A percentile compares a stretch with the other conserved stretches of the same genome.
Evolutionary conservation across 164 flowering plant genomes (phyloP).

Genomic region (Liquidambar formosana): DNA sequence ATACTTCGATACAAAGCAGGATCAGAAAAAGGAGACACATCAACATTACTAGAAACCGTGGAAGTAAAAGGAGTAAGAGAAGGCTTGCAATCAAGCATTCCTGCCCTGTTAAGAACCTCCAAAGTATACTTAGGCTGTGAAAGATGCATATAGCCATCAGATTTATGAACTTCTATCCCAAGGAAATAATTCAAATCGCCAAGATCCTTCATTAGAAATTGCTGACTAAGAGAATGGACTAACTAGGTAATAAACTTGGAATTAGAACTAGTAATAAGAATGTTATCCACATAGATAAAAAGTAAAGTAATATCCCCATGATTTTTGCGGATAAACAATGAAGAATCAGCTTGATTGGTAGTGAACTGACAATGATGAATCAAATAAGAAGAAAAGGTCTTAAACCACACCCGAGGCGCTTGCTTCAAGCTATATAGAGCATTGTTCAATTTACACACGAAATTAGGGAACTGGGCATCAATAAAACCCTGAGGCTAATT

Average conservation of each 20-base stretch:
- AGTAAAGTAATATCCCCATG: not conserved
- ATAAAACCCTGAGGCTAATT: not conserved
- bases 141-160: too few species aligned
- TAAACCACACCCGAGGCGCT: not conserved
- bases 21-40: too few species aligned
- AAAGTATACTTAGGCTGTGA: too few species aligned
- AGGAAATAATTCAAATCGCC: not conserved
- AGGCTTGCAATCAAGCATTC: not conserved
- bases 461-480: not conserved
- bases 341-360: not conserved
- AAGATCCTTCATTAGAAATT: not conserved
- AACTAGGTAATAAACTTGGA: not conserved
- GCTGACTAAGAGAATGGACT: too few species aligned
- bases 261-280: not conserved
- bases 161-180: not conserved
- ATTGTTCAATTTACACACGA: not conserved
- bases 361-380: not conserved
- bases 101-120: not conserved
- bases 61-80: too few species aligned
- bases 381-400: not conserved
- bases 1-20: not conserved
- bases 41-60: too few species aligned
- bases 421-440: not conserved
- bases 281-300: not conserved
- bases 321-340: not conserved